phyloP scores from a whole-genome alignment of 495 filamentous ascomycete species.

The Penicillium bialowiezense region DNA sequence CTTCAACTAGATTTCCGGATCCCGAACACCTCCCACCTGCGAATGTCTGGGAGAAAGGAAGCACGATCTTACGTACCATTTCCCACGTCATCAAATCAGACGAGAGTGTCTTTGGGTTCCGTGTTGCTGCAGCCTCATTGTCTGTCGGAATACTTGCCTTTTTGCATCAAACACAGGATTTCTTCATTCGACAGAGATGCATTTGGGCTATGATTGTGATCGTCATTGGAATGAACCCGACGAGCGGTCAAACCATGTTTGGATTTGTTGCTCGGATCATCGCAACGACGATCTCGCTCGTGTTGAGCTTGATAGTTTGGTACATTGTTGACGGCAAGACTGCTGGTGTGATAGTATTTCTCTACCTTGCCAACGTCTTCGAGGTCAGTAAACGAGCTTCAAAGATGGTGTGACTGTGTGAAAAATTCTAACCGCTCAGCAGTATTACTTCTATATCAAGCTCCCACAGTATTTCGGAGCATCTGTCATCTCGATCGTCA shows the following conservation, averaged over 20 bases:
- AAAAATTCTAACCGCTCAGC: neutral
- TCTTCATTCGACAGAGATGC: slow-evolving; percentile 66
- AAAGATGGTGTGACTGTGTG: neutral
- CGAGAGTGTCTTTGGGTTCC: slow-evolving; percentile 58
- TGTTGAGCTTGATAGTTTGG: slow-evolving; percentile 62
- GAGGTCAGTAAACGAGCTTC: slow-evolving; percentile 36
- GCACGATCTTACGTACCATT: slow-evolving; percentile 18
- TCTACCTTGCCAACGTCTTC: slow-evolving; percentile 65
- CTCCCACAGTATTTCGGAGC: slow-evolving; percentile 57
- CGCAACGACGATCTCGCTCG: slow-evolving; percentile 60
- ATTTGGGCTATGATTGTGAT: slow-evolving; percentile 79
- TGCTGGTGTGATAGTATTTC: slow-evolving; percentile 61
- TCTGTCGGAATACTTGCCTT: slow-evolving; percentile 66
- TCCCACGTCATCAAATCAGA: slow-evolving; percentile 29
- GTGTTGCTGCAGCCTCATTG: slow-evolving; percentile 67
- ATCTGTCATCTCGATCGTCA: slow-evolving; percentile 63
- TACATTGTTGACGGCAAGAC: slow-evolving; percentile 68
- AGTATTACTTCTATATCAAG: slow-evolving; percentile 66
- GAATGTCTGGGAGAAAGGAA: slow-evolving; percentile 59
- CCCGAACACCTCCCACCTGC: slow-evolving; percentile 70
- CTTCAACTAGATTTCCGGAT: slow-evolving; percentile 37
- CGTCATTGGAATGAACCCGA: slow-evolving; percentile 58
- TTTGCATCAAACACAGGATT: slow-evolving; percentile 60
- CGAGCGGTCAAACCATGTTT: slow-evolving; percentile 63
- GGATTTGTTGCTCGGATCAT: slow-evolving; percentile 64